Conservation (phyloP, 371 early-diverging fungal species). For the Syncephalastrum monosporum region DNA sequence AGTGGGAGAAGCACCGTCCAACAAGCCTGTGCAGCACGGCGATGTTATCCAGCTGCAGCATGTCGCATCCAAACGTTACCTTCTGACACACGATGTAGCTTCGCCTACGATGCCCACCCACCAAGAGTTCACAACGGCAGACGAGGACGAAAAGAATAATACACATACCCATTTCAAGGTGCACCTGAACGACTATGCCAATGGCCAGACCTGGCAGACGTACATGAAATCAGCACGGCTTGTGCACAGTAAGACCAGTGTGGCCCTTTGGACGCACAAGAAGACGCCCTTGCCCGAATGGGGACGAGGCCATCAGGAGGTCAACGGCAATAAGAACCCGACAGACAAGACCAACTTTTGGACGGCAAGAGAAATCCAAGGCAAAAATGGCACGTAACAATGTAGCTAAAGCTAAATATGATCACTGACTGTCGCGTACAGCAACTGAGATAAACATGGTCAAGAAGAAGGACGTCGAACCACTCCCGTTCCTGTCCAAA, state of each 20-base stretch:
- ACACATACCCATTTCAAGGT: conserved; percentile 61
- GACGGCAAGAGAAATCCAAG: conserved; percentile 66
- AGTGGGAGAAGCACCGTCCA: neutral
- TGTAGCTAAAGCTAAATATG: neutral
- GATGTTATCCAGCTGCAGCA: conserved; percentile 72
- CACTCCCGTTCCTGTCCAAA: conserved; percentile 68
- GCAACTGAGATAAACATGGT: conserved; percentile 22
- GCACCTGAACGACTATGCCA: conserved; percentile 35
- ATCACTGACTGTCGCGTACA: conserved; percentile 6
- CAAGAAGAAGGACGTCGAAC: conserved; percentile 22
- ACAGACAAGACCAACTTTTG: conserved; percentile 68
- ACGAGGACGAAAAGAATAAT: conserved; percentile 42
- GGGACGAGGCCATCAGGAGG: conserved; percentile 90
- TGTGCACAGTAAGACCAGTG: conserved; percentile 67
- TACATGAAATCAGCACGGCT: conserved; percentile 55
- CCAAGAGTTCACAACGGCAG: conserved; percentile 83
- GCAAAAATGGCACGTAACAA: conserved; percentile 50
- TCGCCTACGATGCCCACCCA: conserved; percentile 90
- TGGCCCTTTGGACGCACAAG: conserved; percentile 69
- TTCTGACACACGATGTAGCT: conserved; percentile 95
- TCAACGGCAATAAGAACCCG: conserved; percentile 88
- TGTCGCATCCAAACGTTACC: conserved; percentile 50
- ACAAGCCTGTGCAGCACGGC: conserved; percentile 38
- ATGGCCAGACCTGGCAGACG: conserved; percentile 44
- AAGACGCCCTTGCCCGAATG: conserved; percentile 78